Evolutionary conservation across 495 filamentous ascomycete genomes (phyloP).

Genomic region (Oleoguttula mirabilis): DNA sequence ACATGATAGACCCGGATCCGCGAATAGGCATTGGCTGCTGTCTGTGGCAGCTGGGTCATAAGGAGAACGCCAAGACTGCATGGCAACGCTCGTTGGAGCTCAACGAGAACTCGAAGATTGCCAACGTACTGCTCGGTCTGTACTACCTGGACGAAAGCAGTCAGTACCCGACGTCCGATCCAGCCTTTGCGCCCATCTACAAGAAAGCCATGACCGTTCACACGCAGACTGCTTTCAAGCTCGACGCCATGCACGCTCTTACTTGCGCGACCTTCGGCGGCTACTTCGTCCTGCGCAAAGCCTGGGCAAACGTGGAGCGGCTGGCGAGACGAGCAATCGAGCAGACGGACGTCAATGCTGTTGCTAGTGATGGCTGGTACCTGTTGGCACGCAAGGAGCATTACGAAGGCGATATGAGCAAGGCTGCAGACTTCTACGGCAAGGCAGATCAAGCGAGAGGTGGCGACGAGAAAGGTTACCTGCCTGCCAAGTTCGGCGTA

Average conservation of each 20-base stretch:
- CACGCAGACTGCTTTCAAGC: constrained; percentile 84
- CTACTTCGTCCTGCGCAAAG: constrained; percentile 73
- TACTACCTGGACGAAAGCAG: constrained; percentile 78
- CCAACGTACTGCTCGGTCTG: constrained; percentile 76
- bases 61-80: constrained; percentile 76
- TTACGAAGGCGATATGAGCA: constrained; percentile 51
- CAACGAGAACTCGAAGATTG: constrained; percentile 81
- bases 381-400: constrained; percentile 82
- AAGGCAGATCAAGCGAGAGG: constrained; percentile 82
- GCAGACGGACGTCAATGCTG: constrained; percentile 83
- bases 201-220: constrained; percentile 90
- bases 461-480: constrained; percentile 71
- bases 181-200: constrained; percentile 67
- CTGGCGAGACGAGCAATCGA: constrained; percentile 89
- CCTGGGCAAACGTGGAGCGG: constrained; percentile 63
- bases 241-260: constrained; percentile 86
- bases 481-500: constrained; percentile 84
- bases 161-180: constrained; percentile 61
- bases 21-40: constrained; percentile 91
- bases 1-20: constrained; percentile 87
- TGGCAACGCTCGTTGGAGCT: constrained; percentile 83
- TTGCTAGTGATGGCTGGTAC: constrained; percentile 96
- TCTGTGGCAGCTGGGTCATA: constrained; percentile 86
- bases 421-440: constrained; percentile 69
- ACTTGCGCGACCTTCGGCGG: constrained; percentile 79